Conservation (phyloP, 805 yeast genomes). For the Kluyveromyces siamensis region DNA sequence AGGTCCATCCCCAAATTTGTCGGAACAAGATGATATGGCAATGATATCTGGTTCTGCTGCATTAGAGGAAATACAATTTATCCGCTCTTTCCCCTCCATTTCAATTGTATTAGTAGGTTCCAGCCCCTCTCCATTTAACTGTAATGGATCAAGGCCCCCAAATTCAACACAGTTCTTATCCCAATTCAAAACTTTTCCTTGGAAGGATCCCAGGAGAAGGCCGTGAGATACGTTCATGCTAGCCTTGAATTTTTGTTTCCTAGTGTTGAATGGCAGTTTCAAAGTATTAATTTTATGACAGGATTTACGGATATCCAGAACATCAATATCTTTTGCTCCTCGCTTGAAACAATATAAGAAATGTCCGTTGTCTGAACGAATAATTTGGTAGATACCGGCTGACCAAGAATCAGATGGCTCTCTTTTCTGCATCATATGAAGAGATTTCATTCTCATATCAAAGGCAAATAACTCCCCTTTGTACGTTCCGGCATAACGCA, state of each 20-base stretch:
- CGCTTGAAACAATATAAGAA: slow-evolving; percentile 29
- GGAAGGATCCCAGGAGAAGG: slow-evolving; percentile 16
- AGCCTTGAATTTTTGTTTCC: slow-evolving; percentile 20
- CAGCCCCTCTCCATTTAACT: not conserved
- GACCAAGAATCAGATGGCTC: slow-evolving; percentile 11
- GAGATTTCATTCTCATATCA: slow-evolving; percentile 13
- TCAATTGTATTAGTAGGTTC: not conserved
- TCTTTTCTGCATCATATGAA: slow-evolving; percentile 3
- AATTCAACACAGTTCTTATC: slow-evolving; percentile 17
- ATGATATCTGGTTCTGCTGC: slow-evolving; percentile 12
- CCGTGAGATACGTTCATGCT: slow-evolving; percentile 13
- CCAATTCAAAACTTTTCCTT: slow-evolving; percentile 20
- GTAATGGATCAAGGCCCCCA: slow-evolving; percentile 17
- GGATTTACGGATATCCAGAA: slow-evolving; percentile 28
- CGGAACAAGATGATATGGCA: slow-evolving; percentile 17
- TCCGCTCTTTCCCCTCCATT: slow-evolving; percentile 1
- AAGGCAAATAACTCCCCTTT: slow-evolving; percentile 19
- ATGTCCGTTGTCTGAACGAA: slow-evolving; percentile 30
- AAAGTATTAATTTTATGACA: slow-evolving; percentile 9
- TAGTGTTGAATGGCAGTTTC: slow-evolving; percentile 15
- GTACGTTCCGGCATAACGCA: slow-evolving; percentile 22
- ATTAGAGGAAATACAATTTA: slow-evolving; percentile 13
- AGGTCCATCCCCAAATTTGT: slow-evolving; percentile 9
- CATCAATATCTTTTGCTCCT: slow-evolving; percentile 20
- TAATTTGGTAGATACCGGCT: slow-evolving; percentile 29